These are phyloP conservation scores for Leccinum variicolor DNA, from an alignment of 768 basidiomycete species.

Conservation along the genomic window DNA sequence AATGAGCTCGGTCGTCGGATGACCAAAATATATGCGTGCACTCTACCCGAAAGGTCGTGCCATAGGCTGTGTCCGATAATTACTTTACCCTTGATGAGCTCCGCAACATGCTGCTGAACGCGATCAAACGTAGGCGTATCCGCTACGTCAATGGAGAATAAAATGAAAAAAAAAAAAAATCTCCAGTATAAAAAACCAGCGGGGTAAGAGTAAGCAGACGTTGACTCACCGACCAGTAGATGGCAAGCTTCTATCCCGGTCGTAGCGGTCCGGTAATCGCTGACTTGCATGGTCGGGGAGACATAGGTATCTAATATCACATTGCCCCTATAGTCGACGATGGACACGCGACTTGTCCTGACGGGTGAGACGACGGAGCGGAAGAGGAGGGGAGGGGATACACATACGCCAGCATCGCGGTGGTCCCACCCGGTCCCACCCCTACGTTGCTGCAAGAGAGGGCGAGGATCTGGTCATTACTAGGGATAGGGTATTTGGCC, in stretches of 20 bases:
- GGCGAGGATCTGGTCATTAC: conserved; percentile 49
- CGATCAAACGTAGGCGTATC: conserved; percentile 51
- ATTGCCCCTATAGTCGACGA: conserved; percentile 58
- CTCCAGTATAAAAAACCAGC: background rate
- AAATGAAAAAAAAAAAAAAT: background rate
- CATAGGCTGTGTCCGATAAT: conserved; percentile 77
- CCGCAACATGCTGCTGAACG: conserved; percentile 67
- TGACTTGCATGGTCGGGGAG: conserved; percentile 60
- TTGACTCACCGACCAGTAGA: conserved; percentile 36
- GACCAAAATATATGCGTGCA: conserved; percentile 6
- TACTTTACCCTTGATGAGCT: conserved; percentile 64
- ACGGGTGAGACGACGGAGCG: conserved; percentile 6
- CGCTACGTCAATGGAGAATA: conserved; percentile 13
- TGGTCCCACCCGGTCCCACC: conserved; percentile 76
- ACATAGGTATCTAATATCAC: conserved; percentile 64
- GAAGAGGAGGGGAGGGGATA: conserved; percentile 3
- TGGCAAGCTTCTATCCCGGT: conserved; percentile 51
- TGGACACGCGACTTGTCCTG: conserved; percentile 43
- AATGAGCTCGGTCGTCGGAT: conserved; percentile 10
- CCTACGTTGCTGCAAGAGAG: conserved; percentile 72
- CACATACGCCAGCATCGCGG: conserved; percentile 77
- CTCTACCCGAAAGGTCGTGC: conserved; percentile 73
- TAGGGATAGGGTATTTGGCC: conserved; percentile 31
- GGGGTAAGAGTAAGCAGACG: background rate
- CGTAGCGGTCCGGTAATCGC: conserved; percentile 67